Conservation (phyloP, 2,329 filamentous ascomycete species). For the Colletotrichum cordylinicola region DNA sequence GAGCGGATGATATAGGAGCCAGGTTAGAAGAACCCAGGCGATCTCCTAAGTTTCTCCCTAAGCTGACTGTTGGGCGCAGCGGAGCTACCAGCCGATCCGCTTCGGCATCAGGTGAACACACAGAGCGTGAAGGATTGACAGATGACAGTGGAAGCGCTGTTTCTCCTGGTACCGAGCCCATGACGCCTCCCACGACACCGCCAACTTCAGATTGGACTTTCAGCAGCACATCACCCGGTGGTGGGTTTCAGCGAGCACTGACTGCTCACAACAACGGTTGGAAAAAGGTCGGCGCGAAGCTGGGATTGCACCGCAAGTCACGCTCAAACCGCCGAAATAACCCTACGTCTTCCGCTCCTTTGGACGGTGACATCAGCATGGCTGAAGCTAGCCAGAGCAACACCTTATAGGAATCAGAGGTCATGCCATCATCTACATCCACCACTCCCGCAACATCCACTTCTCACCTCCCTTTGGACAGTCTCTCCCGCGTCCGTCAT, state of each 20-base stretch:
- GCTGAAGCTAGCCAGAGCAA: constrained; percentile 40
- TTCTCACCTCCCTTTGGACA: constrained; percentile 23
- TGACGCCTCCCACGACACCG: constrained; percentile 78
- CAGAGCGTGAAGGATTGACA: constrained; percentile 57
- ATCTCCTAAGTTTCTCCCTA: constrained; percentile 52
- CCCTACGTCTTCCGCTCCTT: constrained; percentile 49
- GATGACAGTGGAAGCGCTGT: constrained; percentile 71
- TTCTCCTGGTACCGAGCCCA: constrained; percentile 64
- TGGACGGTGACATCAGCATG: constrained; percentile 39
- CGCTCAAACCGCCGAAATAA: constrained; percentile 49
- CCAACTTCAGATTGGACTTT: constrained; percentile 65
- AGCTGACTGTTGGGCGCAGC: constrained; percentile 44
- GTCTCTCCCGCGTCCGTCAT: constrained; percentile 22
- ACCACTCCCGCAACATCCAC: constrained; percentile 31
- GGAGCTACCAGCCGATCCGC: constrained; percentile 45
- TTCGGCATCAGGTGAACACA: constrained; percentile 50
- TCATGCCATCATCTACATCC: constrained; percentile 54
- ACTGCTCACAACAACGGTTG: constrained; percentile 63
- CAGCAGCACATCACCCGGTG: constrained; percentile 54
- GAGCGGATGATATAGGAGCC: constrained; percentile 37
- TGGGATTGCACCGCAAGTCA: constrained; percentile 62
- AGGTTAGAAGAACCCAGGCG: constrained; percentile 43
- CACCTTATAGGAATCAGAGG: constrained; percentile 64
- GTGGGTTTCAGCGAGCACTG: constrained; percentile 59
- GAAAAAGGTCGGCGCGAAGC: constrained; percentile 69